Percentiles rank a stretch among this genome's conserved stretches.
Conservation (phyloP, 2,329 filamentous ascomycete species). For the Plenodomus tracheiphilus region DNA sequence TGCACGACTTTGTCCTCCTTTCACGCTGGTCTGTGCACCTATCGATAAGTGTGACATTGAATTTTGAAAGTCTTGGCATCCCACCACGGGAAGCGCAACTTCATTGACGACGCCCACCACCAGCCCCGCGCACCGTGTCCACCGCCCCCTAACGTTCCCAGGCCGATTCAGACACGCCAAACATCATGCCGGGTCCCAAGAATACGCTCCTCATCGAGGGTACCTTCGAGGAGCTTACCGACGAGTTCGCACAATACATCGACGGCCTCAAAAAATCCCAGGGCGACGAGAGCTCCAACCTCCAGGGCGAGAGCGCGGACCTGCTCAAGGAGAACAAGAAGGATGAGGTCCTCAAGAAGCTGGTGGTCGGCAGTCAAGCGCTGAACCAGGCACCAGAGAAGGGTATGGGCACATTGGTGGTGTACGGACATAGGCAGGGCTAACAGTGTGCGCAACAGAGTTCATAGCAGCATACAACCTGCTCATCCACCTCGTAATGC, state of each 20-base stretch:
- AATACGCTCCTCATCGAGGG: slow-evolving; percentile 80
- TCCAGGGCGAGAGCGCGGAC: slow-evolving; percentile 68
- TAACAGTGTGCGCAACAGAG: slow-evolving; percentile 57
- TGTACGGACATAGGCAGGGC: slow-evolving; percentile 11
- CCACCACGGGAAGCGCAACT: slow-evolving; percentile 26
- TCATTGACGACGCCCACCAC: slow-evolving; percentile 29
- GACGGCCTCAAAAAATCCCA: slow-evolving; percentile 73
- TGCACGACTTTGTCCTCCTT: too few relatives aligned
- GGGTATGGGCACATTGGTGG: slow-evolving; percentile 50
- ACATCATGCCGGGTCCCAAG: slow-evolving; percentile 61
- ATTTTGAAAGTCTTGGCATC: slow-evolving; percentile 39
- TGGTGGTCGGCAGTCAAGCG: slow-evolving; percentile 76
- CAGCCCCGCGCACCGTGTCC: slow-evolving; percentile 19
- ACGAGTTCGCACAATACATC: slow-evolving; percentile 94
- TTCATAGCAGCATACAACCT: slow-evolving; percentile 96
- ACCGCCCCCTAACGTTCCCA: slow-evolving; percentile 20
- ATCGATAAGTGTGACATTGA: slow-evolving; percentile 22
- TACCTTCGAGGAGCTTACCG: slow-evolving; percentile 86
- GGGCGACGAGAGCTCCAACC: slow-evolving; percentile 55
- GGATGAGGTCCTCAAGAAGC: slow-evolving; percentile 85
- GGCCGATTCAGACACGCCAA: slow-evolving; percentile 25
- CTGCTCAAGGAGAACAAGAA: slow-evolving; percentile 70
- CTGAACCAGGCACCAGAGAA: slow-evolving; percentile 90
- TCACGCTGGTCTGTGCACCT: slow-evolving; percentile 6
- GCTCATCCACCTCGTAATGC: slow-evolving; percentile 87